Evolutionary conservation across 2,329 filamentous ascomycete genomes (phyloP).

Genomic region (Metarhizium anisopliae): DNA sequence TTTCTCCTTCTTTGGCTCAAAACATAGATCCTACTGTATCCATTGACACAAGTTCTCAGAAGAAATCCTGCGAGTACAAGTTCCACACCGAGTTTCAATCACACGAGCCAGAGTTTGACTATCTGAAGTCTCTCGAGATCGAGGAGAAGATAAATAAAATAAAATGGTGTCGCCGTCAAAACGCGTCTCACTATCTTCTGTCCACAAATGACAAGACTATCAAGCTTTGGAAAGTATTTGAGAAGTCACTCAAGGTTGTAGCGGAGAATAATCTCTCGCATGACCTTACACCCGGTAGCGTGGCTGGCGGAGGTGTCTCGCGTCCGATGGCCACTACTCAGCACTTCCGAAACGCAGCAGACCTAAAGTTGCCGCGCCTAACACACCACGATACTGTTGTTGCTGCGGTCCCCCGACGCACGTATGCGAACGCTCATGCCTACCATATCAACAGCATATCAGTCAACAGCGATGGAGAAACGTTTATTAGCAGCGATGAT

Average conservation of each 20-base stretch:
- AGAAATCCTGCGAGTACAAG: slow-evolving; percentile 99
- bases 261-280: slow-evolving; percentile 97
- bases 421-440: slow-evolving; percentile 95
- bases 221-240: slow-evolving; percentile 99
- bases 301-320: slow-evolving; percentile 67
- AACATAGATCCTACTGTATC: not conserved
- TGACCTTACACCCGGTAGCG: slow-evolving; percentile 72
- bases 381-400: slow-evolving; percentile 98
- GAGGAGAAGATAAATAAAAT: slow-evolving; percentile 99
- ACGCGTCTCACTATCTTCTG: slow-evolving; percentile 94
- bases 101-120: slow-evolving; percentile 98
- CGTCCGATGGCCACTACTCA: slow-evolving; percentile 58
- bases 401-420: slow-evolving; percentile 88
- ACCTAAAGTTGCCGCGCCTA: slow-evolving; percentile 88
- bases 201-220: slow-evolving; percentile 99
- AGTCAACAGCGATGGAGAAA: slow-evolving; percentile 99
- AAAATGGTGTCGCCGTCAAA: slow-evolving; percentile 98
- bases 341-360: slow-evolving; percentile 69
- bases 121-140: slow-evolving; percentile 97
- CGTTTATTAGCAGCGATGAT: slow-evolving; percentile 98
- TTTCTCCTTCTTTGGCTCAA: not conserved
- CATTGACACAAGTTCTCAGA: slow-evolving; percentile 42
- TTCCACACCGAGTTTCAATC: slow-evolving; percentile 99
- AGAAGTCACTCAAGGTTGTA: slow-evolving; percentile 98
- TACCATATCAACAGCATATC: slow-evolving; percentile 99